A percentile compares a stretch with the other conserved stretches of the same genome.
phyloP scores from a whole-genome alignment of 345 rosid genomes.

The Anastatica hierochuntica region DNA sequence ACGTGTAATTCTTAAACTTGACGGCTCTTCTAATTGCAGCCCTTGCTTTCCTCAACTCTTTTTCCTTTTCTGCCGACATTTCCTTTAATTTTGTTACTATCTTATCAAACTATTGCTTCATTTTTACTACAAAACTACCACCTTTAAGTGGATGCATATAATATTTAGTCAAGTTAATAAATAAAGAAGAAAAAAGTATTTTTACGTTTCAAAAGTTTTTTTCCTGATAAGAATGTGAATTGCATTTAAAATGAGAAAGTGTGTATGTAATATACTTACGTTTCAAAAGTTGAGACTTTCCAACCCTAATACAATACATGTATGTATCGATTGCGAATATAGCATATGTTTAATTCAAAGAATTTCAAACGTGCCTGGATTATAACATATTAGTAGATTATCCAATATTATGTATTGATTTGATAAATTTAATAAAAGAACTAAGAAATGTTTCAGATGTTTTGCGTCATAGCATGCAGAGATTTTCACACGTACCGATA shows the following conservation, averaged over 20 bases:
- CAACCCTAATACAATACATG: background rate
- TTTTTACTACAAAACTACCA: background rate
- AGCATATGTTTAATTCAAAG: background rate
- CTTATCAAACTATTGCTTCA: background rate
- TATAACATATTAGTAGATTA: background rate
- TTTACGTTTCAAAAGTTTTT: background rate
- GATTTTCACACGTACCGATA: no score
- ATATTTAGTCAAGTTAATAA: background rate
- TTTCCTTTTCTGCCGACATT: slow-evolving; percentile 24
- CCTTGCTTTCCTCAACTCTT: slow-evolving; percentile 34
- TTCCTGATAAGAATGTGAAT: no score
- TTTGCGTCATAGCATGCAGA: no score
- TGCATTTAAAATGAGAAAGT: no score
- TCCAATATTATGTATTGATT: background rate
- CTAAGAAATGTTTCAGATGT: background rate
- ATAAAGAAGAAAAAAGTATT: background rate
- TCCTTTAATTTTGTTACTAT: background rate
- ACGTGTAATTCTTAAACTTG: slow-evolving; percentile 27
- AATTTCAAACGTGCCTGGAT: background rate
- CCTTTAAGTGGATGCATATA: background rate
- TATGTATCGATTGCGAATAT: no score
- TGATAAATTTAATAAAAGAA: background rate
- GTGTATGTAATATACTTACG: no score
- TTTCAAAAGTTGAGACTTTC: background rate
- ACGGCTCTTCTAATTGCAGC: slow-evolving; percentile 37